Base-by-base conservation (phyloP, 2,329 filamentous ascomycete species). In the Cyphellophora europaea region DNA sequence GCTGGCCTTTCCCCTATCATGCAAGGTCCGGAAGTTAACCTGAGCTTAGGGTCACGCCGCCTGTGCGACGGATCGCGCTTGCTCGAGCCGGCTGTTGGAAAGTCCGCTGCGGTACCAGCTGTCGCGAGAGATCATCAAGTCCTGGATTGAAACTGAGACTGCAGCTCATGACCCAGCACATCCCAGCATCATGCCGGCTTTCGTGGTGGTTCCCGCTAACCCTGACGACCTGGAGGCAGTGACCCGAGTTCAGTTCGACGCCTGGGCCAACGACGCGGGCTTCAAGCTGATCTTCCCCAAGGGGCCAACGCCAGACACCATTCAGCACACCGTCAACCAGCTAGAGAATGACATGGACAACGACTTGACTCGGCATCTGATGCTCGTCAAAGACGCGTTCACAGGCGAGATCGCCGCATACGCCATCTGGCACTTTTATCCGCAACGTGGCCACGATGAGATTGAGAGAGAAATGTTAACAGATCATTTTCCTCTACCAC, bases 361-460 rank as follows among this genome's bases (percentile, higher is more conserved):
- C 15, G 45, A 48, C 19, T 36, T 30, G 6, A 40, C 32, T n/a
- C 38, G 28, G n/a, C 40, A 43, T 28, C 15, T 44, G 14, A 39
- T 48, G 38, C 36, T 45, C 5, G 38, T 45, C 6, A 47, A 44
- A 19, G 41, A 48, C 6, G 34, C 41, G 6, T 25, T 41, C 33
- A 38, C 41, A 2, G 42, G 44, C 15, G 42, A 47, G 14, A 32
- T 45, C 19, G 40, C 33, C 25, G 39, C 37, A 19, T 48, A 37
- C 21, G 43, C 45, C 6, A 19, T 44, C 5, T 48, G 45, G 45
- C 38, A 47, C 29, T 44, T 47, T 15, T 44, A 32, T 29, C 38
- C 44, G 10, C 35, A 37, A 11, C 29, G 21, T 30, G 25, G 21
- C 30, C 31, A 40, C 31, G 40, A 45, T 8, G 38, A 44, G 28